Base-by-base conservation (phyloP, 225 moss, liverwort and hornwort genomes). In the Thuidium tamariscinum region DNA sequence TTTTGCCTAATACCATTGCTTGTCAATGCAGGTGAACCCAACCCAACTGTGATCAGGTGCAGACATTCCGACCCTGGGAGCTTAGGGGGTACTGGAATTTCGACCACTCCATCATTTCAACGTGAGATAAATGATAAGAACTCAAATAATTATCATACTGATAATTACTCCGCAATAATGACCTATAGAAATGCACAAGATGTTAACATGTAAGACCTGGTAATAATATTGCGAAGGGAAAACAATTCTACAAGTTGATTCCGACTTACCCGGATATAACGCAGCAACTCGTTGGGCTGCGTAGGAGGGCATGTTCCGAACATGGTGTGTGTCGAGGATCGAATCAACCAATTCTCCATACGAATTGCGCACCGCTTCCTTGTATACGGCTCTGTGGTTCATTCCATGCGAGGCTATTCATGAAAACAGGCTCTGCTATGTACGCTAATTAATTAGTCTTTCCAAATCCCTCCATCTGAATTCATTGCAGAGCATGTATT, bases 301-400 rank as follows among this genome's bases (percentile, higher is more conserved):
- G 19, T 54, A 89, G 3, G 89, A 88, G 27, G 82, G 89, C 69
- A 90, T 82, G 21, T 73, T 75, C 14, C 85, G 79, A 36, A 89
- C 77, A 30, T 87, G 90, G 76, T 89, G 79, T 44, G 80, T 87
- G 76, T 90, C 74, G 36, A 89, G 70, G 41, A 89, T 85, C 79
- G 42, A 57, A 27, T 11, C 41, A 5, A 76, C 87, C 32, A 90
- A 2, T 39, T 4, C 63, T 82, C 27, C 64, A 1, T 9, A 30
- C 6, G 67, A 56, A 20, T 85, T 1, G 32, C 39, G 20, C 32
- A 90, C 7, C 27, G 92, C 87, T 51, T 51, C 37, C 25, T 49
- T 42, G 16, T 78, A 87, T 4, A 92, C 63, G 8, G 66, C 79
- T 67, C 92, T 92, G 71, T 39, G 63, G 59, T 73, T 14, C 55